These are phyloP conservation scores for Fusarium aywerte DNA, from an alignment of 2,329 filamentous ascomycete genomes.

Conservation along the genomic window DNA sequence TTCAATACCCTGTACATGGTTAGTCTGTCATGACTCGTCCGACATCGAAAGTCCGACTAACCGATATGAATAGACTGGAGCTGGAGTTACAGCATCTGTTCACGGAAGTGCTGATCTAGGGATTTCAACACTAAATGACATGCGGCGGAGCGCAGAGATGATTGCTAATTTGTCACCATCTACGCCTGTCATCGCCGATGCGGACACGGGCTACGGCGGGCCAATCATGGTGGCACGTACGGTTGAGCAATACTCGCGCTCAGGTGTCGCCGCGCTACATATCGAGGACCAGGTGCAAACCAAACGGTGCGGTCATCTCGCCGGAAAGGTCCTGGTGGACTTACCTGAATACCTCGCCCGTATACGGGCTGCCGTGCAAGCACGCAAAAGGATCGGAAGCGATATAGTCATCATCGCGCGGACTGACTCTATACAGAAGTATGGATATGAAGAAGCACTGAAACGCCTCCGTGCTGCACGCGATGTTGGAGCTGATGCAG, in stretches of 20 bases:
- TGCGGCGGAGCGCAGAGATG: slow-evolving; percentile 5
- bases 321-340: slow-evolving; percentile 1
- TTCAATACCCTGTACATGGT: slow-evolving; percentile 9
- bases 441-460: slow-evolving; percentile 2
- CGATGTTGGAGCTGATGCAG: background rate
- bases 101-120: slow-evolving; percentile 4
- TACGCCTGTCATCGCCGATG: background rate
- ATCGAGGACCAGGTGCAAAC: slow-evolving; percentile 5
- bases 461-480: background rate
- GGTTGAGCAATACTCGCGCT: slow-evolving; percentile 6
- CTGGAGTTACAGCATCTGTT: slow-evolving; percentile 3
- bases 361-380: slow-evolving; percentile 4
- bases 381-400: background rate
- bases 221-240: slow-evolving; percentile 9
- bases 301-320: slow-evolving; percentile 1
- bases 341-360: background rate
- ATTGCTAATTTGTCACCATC: background rate
- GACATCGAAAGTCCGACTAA: background rate
- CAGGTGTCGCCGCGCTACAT: slow-evolving; percentile 7
- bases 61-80: background rate
- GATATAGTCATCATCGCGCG: slow-evolving; percentile 3
- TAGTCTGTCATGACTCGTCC: background rate
- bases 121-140: slow-evolving; percentile 9
- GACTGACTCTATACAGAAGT: slow-evolving; percentile 5
- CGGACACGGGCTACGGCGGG: slow-evolving; percentile 4